Base-by-base conservation (phyloP, 2,329 filamentous ascomycete species). In the Trichoderma endophyticum region DNA sequence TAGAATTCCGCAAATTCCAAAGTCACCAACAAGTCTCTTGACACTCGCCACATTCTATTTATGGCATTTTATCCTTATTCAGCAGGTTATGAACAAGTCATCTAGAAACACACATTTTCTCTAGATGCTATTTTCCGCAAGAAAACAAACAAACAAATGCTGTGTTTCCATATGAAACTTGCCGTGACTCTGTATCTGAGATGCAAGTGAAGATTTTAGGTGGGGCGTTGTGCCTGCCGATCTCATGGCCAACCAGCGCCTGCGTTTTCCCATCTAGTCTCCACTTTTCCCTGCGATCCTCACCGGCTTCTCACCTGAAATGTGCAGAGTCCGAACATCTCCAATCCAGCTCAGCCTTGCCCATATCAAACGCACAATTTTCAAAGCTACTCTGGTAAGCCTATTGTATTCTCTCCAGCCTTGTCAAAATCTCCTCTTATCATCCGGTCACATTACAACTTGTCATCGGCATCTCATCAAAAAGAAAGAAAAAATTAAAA, bases 231-330 rank as follows among this genome's bases (percentile, higher is more conserved):
- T 56, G 30, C 56, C 39, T 69, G 56, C 57, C 36, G 28, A 71
- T 60, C 24, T n/a, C 8, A 15, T 43, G 32, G 24, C 70, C 70
- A 72, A 72, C 64, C 70, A 72, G 57, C 70, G 28, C 62, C 70
- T 65, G 54, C 62, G 8, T 4, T 69, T 62, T 24, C 26, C 5
- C 21, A 26, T 26, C 14, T 12, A 4, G 26, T 18, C 70, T 39
- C 70, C 70, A 71, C 70, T 56, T 21, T 39, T 59, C 30, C 39
- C 56, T 59, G 32, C 68, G 34, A 54, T 56, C 39, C 34, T 60
- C 8, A 59, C 54, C 18, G 18, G 51, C 34, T 32, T 62, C 63
- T 67, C 56, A 61, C 65, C 56, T 67, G 70, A 67, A 32, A 48
- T 48, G 18, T 21, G 51, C 56, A 61, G 57, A 57, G 8, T 36